Base-by-base conservation (phyloP, 192 early-diverging fungal species). In the Kickxella alabastrina region DNA sequence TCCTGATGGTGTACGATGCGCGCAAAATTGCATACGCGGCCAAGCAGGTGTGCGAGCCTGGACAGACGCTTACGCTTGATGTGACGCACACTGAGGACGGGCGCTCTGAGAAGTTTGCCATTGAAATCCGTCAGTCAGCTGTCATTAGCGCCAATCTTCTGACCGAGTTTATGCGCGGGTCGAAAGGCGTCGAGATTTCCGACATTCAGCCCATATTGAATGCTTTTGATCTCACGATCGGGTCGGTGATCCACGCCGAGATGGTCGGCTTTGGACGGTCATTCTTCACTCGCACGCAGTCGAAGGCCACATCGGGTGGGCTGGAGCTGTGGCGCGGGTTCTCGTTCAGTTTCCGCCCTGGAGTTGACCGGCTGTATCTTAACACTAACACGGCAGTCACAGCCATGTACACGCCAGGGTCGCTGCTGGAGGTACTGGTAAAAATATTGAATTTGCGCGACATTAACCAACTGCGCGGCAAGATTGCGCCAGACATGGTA, bases 261-360 rank as follows among this genome's bases (percentile, higher is more conserved):
- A 90, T 90, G 62, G 78, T 82, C 13, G 89, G 84, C 22, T 87
- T 92, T 43, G 85, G 89, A 10, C 80, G 92, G 1, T 96, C 91
- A 25, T 96, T 98, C 77, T 96, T 88, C 58, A 96, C 91, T 1
- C 82, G 86, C n/a, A 75, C 81, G 10, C 79, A 77, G 49, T 59
- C 67, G 2, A 43, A 37, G 31, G 43, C 48, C 25, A 78, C 82
- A 0, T 69, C 61, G 4, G 87, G 91, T 41, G 92, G 93, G 13
- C 80, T 86, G 18, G 90, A 94, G 77, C 82, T 92, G 5, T 94
- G 93, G 93, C 85, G 86, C 59, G 95, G 95, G 13, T 92, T 89
- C 61, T 93, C 92, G 54, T 91, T 94, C 44, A 90, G 87, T 25
- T 81, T 92, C 26, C 79, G 88, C 8, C 91, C 92, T 6, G 78